Evolutionary conservation across 495 filamentous ascomycete genomes (phyloP).

Genomic region (Apiosordaria backusii): DNA sequence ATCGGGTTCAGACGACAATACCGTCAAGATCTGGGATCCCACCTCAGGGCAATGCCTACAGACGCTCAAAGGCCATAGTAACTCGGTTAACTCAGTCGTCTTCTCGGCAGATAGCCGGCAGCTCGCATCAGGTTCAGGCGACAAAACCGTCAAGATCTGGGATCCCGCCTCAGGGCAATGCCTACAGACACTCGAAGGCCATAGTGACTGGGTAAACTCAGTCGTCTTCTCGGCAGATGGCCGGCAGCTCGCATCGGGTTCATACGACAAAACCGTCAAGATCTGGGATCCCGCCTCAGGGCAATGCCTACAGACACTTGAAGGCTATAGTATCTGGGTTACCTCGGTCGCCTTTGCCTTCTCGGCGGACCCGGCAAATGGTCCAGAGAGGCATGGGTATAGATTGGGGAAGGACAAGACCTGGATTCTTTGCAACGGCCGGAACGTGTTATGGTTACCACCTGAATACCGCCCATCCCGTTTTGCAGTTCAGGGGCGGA

Average conservation of each 20-base stretch:
- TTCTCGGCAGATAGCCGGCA: constrained; percentile 11
- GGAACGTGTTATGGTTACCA: constrained; percentile 29
- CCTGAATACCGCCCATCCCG: constrained; percentile 23
- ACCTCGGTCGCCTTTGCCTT: not conserved
- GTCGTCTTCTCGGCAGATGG: constrained; percentile 12
- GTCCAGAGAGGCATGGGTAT: not conserved
- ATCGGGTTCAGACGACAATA: no score
- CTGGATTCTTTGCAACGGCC: constrained; percentile 11
- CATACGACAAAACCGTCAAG: constrained; percentile 30
- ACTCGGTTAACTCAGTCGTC: not conserved
- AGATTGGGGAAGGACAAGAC: constrained; percentile 1
- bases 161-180: constrained; percentile 26
- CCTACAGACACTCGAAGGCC: constrained; percentile 17
- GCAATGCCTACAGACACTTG: not conserved
- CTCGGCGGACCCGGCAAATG: constrained; percentile 7
- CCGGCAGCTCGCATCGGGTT: constrained; percentile 32
- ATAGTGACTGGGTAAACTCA: constrained; percentile 17
- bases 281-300: constrained; percentile 32
- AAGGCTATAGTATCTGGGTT: constrained; percentile 3
- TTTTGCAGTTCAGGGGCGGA: no score
- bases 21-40: no score
- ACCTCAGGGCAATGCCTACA: no score
- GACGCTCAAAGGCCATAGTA: constrained; percentile 14
- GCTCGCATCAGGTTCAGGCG: constrained; percentile 27
- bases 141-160: constrained; percentile 40